These are phyloP conservation scores for Sphagnum contortum DNA, from an alignment of 225 moss, liverwort and hornwort species.

Conservation along the genomic window DNA sequence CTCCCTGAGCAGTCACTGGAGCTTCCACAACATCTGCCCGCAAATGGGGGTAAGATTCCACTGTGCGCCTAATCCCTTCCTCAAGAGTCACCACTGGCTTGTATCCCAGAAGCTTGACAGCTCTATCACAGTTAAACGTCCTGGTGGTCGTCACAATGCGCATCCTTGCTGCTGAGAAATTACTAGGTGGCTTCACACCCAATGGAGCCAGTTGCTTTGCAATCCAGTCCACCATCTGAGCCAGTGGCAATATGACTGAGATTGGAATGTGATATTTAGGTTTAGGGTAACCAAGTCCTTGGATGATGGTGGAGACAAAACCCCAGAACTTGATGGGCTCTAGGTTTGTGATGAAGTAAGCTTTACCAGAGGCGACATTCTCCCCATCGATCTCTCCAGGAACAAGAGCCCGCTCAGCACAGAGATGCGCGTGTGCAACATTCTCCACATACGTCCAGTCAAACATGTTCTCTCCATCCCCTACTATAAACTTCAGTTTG, in stretches of 20 bases:
- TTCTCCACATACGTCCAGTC: slow-evolving; percentile 97
- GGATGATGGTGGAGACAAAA: too few relatives aligned
- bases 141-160: slow-evolving; percentile 68
- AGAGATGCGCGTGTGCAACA: slow-evolving; percentile 82
- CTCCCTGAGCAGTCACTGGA: slow-evolving; percentile 14
- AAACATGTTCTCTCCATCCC: slow-evolving; percentile 84
- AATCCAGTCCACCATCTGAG: slow-evolving; percentile 53
- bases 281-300: slow-evolving; percentile 9
- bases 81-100: slow-evolving; percentile 57
- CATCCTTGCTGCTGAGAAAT: slow-evolving; percentile 76
- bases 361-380: slow-evolving; percentile 56
- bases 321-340: slow-evolving; percentile 23
- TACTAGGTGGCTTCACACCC: slow-evolving; percentile 56
- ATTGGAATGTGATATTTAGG: slow-evolving; percentile 37
- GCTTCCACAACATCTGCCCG: slow-evolving; percentile 41
- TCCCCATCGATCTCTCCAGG: slow-evolving; percentile 35
- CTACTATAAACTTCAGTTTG: slow-evolving; percentile 58
- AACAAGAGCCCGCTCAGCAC: slow-evolving; percentile 70
- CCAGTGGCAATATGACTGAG: slow-evolving; percentile 35
- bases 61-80: slow-evolving; percentile 67
- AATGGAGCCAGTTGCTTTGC: slow-evolving; percentile 48
- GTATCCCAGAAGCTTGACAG: slow-evolving; percentile 61
- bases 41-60: slow-evolving; percentile 57
- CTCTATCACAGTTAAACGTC: slow-evolving; percentile 66
- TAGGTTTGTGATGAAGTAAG: slow-evolving; percentile 79